Evolutionary conservation across 2,329 filamentous ascomycete species (phyloP).

Genomic region (Aspergillus aculeatus): DNA sequence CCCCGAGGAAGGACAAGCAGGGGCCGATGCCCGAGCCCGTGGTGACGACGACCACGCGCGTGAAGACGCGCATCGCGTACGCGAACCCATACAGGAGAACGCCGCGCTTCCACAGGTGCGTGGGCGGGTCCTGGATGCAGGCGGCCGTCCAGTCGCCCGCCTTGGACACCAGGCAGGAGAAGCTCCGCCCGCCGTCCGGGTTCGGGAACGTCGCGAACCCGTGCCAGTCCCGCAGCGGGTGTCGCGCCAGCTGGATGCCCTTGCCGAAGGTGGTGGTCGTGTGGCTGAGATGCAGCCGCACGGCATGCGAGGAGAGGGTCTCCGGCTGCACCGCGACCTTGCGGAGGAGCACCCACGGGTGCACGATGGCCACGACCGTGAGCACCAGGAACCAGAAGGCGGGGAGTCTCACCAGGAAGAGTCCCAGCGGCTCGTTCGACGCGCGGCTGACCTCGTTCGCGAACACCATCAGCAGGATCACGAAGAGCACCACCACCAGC

Average conservation of each 20-base stretch:
- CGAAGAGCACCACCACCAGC: slow-evolving; percentile 64
- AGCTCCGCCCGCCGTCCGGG: slow-evolving; percentile 52
- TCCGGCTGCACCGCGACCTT: slow-evolving; percentile 65
- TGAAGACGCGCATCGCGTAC: slow-evolving; percentile 65
- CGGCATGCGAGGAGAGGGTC: slow-evolving; percentile 68
- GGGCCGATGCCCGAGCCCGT: slow-evolving; percentile 75
- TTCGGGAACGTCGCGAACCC: slow-evolving; percentile 72
- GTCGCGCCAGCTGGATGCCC: slow-evolving; percentile 60
- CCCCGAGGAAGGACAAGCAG: slow-evolving; percentile 61
- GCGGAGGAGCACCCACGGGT: slow-evolving; percentile 72
- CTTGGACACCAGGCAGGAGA: slow-evolving; percentile 68
- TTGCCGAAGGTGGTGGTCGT: slow-evolving; percentile 58
- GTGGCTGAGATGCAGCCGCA: slow-evolving; percentile 68
- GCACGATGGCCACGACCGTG: slow-evolving; percentile 64
- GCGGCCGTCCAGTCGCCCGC: slow-evolving; percentile 72
- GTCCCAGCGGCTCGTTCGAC: slow-evolving; percentile 35
- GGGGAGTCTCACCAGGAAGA: slow-evolving; percentile 48
- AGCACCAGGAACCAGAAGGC: slow-evolving; percentile 67
- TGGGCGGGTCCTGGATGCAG: slow-evolving; percentile 62
- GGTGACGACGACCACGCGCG: slow-evolving; percentile 63
- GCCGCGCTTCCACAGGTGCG: slow-evolving; percentile 66
- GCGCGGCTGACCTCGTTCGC: slow-evolving; percentile 44
- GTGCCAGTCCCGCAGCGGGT: slow-evolving; percentile 70
- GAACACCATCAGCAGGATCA: slow-evolving; percentile 60
- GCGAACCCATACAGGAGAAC: slow-evolving; percentile 67